Percentiles rank a stretch among this genome's conserved stretches.
These are phyloP conservation scores for Aspergillus ruber DNA, from an alignment of 2,329 filamentous ascomycete genomes.

Conservation along the genomic window DNA sequence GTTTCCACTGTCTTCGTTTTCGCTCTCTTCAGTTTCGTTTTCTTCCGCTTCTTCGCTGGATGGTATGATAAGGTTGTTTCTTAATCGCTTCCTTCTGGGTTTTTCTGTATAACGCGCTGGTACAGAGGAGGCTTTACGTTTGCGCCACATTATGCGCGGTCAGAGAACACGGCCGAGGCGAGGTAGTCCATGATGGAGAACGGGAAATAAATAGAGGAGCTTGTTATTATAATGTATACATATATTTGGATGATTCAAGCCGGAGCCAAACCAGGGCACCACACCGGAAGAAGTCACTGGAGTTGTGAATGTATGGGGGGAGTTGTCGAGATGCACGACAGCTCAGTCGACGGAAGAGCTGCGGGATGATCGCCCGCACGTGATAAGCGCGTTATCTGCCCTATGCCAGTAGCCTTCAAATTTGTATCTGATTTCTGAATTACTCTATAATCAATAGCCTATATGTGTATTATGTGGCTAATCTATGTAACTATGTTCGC, in stretches of 20 bases:
- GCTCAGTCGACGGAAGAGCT: constrained; percentile 7
- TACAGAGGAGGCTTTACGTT: constrained; percentile 15
- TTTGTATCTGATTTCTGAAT: not conserved
- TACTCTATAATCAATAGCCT: not conserved
- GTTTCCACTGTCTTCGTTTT: constrained; percentile 1
- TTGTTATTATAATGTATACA: not conserved
- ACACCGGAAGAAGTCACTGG: not conserved
- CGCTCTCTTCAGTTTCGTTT: constrained; percentile 1
- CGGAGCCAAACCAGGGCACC: too few species aligned
- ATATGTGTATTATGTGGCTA: not conserved
- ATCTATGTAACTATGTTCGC: not conserved
- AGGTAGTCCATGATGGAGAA: constrained; percentile 13
- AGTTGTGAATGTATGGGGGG: not conserved
- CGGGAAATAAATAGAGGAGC: not conserved
- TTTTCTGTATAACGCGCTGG: constrained; percentile 7
- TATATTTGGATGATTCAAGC: not conserved
- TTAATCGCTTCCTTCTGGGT: constrained; percentile 6
- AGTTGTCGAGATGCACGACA: not conserved
- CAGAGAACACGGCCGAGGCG: constrained; percentile 9
- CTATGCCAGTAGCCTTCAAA: constrained; percentile 4
- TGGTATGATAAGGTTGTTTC: constrained; percentile 3
- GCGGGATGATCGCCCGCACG: constrained; percentile 25
- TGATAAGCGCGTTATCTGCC: constrained; percentile 22
- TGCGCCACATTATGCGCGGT: constrained; percentile 21
- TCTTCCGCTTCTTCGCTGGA: constrained; percentile 10